A percentile compares a stretch with the other conserved stretches of the same genome.
These are phyloP conservation scores for Trametes polyzona DNA, from an alignment of 1,284 basidiomycete species.

Conservation along the genomic window DNA sequence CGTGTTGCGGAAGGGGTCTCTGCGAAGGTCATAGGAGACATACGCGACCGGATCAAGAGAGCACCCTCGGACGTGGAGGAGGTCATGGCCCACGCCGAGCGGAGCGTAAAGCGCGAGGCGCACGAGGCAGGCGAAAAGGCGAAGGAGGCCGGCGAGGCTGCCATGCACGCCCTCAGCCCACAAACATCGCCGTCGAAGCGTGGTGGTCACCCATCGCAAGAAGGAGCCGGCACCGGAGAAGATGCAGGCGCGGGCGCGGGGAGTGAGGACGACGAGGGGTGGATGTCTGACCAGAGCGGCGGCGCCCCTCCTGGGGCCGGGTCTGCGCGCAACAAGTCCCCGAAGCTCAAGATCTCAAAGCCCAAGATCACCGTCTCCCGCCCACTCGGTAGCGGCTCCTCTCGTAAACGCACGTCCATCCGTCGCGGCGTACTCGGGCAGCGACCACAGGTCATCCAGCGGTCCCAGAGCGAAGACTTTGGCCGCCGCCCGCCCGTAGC, in stretches of 20 bases:
- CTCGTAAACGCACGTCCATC: conserved; percentile 30
- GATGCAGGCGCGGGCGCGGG: too few relatives aligned
- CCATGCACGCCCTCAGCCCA: conserved; percentile 23
- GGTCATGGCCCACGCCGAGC: conserved; percentile 38
- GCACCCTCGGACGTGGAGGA: conserved; percentile 39
- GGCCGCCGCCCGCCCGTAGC: not conserved
- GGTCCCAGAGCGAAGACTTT: conserved; percentile 27
- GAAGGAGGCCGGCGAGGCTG: conserved; percentile 28
- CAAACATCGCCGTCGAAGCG: conserved; percentile 10
- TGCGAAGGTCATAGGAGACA: conserved; percentile 34
- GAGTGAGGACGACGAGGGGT: conserved; percentile 48
- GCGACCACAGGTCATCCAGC: conserved; percentile 18
- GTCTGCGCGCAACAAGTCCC: conserved; percentile 16
- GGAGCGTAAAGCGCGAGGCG: conserved; percentile 22
- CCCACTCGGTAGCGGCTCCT: conserved; percentile 13
- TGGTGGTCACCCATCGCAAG: not conserved
- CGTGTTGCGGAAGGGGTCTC: conserved; percentile 31
- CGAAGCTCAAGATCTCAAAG: conserved; percentile 27
- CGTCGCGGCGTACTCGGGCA: conserved; percentile 30
- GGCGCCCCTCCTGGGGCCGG: conserved; percentile 19
- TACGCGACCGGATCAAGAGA: conserved; percentile 34
- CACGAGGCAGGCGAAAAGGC: conserved; percentile 23
- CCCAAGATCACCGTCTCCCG: conserved; percentile 22
- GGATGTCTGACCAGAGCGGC: conserved; percentile 48
- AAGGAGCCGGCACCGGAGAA: not conserved